These are phyloP conservation scores for Aphanomyces invadans DNA, from an alignment of 352 stramenopile species.

Conservation along the genomic window DNA sequence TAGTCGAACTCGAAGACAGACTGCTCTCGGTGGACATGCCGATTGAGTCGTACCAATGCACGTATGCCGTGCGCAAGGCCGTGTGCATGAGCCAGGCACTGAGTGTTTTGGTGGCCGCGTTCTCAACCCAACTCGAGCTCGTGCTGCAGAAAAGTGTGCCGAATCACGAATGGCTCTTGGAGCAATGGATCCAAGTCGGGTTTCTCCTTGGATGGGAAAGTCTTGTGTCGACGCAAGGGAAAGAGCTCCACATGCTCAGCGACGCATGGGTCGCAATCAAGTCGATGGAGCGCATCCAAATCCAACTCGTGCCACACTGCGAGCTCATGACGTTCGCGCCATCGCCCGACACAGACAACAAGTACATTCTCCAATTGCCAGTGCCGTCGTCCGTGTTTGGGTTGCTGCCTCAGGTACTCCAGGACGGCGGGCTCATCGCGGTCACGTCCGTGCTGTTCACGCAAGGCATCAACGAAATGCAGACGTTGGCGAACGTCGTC, in stretches of 20 bases:
- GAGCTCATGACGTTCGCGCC: conserved; percentile 24
- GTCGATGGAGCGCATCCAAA: conserved; percentile 76
- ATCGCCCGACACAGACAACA: conserved; percentile 30
- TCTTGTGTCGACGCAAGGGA: conserved; percentile 91
- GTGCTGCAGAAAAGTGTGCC: conserved; percentile 45
- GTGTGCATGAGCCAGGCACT: conserved; percentile 78
- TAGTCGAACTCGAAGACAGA: conserved; percentile 77
- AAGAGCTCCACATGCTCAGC: conserved; percentile 93
- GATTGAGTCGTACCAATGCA: conserved; percentile 37
- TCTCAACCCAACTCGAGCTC: conserved; percentile 68
- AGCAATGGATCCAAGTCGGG: conserved; percentile 60
- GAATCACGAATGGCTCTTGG: conserved; percentile 33
- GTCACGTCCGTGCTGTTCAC: conserved; percentile 80
- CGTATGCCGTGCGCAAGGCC: conserved; percentile 80
- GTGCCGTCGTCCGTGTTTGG: conserved; percentile 57
- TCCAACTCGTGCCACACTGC: conserved; percentile 43
- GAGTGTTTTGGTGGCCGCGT: conserved; percentile 71
- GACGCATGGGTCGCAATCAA: conserved; percentile 86
- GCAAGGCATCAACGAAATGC: conserved; percentile 92
- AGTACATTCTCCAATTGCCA: conserved; percentile 47
- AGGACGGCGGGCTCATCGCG: conserved; percentile 44
- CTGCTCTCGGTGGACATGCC: conserved; percentile 67
- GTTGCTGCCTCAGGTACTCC: conserved; percentile 44
- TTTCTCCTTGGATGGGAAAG: conserved; percentile 93
- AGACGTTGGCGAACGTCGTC: conserved; percentile 87